phyloP scores from a whole-genome alignment of 352 stramenopile genomes.

The Phytophthora cajani region DNA sequence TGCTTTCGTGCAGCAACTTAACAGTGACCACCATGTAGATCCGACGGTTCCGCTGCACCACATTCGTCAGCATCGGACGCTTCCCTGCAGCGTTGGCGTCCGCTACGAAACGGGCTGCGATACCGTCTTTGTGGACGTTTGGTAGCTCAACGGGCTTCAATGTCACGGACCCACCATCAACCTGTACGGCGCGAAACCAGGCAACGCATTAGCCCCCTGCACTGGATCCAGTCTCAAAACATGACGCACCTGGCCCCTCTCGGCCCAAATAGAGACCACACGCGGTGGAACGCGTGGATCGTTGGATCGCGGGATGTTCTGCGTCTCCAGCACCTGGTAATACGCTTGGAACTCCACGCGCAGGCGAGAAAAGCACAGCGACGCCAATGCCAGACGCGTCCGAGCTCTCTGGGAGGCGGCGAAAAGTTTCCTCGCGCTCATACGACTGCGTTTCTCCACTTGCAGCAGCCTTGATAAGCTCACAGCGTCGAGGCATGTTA shows the following conservation, averaged over 20 bases:
- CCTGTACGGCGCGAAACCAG: conserved; percentile 21
- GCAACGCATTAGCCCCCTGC: neutral
- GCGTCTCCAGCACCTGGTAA: conserved; percentile 62
- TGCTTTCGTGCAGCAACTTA: conserved; percentile 32
- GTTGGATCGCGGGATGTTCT: conserved; percentile 50
- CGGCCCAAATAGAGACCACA: conserved; percentile 62
- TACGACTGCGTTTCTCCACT: conserved; percentile 34
- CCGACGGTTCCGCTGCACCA: conserved; percentile 51
- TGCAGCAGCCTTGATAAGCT: conserved; percentile 30
- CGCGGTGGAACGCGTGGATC: conserved; percentile 65
- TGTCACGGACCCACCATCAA: conserved; percentile 29
- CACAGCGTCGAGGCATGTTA: conserved; percentile 37
- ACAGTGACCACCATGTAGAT: conserved; percentile 70
- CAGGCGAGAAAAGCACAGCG: conserved; percentile 39
- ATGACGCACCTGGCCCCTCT: conserved; percentile 52
- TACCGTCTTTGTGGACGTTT: conserved; percentile 36
- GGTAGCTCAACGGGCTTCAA: conserved; percentile 39
- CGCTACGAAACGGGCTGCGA: conserved; percentile 36
- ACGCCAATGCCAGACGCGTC: conserved; percentile 43
- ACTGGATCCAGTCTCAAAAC: neutral
- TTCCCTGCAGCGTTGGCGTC: conserved; percentile 22
- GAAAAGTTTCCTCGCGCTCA: conserved; percentile 29
- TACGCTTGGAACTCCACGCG: conserved; percentile 52
- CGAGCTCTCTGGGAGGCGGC: conserved; percentile 28
- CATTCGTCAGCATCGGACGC: conserved; percentile 68